A percentile compares a stretch with the other conserved stretches of the same genome.
phyloP scores from a whole-genome alignment of 495 filamentous ascomycete species.

The Niebla homalea region DNA sequence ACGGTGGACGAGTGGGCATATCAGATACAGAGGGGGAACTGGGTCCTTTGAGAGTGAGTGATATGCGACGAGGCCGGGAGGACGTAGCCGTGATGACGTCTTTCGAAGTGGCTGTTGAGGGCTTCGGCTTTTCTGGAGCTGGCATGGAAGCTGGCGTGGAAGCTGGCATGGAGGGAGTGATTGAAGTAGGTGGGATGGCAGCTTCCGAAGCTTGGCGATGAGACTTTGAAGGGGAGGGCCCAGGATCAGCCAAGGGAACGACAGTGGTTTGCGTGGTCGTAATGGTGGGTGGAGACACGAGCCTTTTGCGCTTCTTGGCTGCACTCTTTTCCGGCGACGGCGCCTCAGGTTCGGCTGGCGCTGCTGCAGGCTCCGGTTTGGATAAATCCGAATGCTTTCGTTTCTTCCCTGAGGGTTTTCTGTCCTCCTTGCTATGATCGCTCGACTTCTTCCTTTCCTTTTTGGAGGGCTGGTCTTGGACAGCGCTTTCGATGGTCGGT shows the following conservation, averaged over 20 bases:
- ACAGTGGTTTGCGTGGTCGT: constrained; percentile 13
- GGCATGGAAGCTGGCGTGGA: constrained; percentile 15
- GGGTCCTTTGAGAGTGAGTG: constrained; percentile 16
- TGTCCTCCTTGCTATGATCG: constrained; percentile 5
- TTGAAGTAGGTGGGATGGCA: constrained; percentile 9
- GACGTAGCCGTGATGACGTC: constrained; percentile 6
- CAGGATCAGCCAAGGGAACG: constrained; percentile 20
- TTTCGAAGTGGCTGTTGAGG: constrained; percentile 4
- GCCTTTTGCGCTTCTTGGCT: constrained; percentile 45
- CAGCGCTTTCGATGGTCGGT: constrained; percentile 5
- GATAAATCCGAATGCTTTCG: constrained; percentile 13
- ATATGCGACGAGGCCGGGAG: constrained; percentile 17
- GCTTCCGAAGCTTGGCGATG: background rate
- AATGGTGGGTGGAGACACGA: constrained; percentile 27
- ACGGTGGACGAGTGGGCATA: constrained; percentile 2
- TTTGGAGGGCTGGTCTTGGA: constrained; percentile 11
- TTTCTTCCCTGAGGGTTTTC: constrained; percentile 16
- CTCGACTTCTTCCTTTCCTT: constrained; percentile 23
- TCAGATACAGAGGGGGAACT: constrained; percentile 9
- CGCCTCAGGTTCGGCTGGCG: background rate
- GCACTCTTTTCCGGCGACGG: constrained; percentile 9
- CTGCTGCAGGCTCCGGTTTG: constrained; percentile 5
- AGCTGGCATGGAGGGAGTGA: constrained; percentile 13
- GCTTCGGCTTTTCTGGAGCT: constrained; percentile 11
- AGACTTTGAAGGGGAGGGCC: constrained; percentile 12